Conservation (phyloP, 164 flowering plant species). For the Malania oleifera region DNA sequence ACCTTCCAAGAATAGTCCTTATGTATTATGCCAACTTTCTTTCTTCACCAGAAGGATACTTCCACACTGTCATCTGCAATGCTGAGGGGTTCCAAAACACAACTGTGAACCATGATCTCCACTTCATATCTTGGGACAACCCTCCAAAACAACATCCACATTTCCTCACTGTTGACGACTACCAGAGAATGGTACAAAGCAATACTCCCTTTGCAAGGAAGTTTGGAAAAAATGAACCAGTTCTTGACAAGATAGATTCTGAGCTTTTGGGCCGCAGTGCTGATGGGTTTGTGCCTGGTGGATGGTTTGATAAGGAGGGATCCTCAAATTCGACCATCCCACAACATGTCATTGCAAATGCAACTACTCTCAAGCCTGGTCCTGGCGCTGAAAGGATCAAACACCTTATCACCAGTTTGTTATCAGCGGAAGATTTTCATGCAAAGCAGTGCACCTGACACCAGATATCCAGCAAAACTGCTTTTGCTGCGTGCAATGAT, state of each 20-base stretch:
- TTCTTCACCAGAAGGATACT: constrained; percentile 89
- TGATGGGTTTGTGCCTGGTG: constrained; percentile 57
- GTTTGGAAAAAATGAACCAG: constrained; percentile 46
- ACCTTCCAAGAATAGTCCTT: constrained; percentile 63
- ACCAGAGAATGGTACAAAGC: constrained; percentile 56
- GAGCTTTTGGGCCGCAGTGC: constrained; percentile 52
- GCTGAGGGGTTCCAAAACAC: constrained; percentile 59
- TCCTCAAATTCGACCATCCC: constrained; percentile 16
- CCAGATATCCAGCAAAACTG: not conserved
- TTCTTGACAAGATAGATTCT: constrained; percentile 66
- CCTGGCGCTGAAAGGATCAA: constrained; percentile 65
- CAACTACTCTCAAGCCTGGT: constrained; percentile 48
- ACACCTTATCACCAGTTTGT: constrained; percentile 41
- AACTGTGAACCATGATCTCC: constrained; percentile 76
- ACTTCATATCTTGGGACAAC: constrained; percentile 88
- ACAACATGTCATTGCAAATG: constrained; percentile 15
- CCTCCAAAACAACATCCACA: constrained; percentile 96
- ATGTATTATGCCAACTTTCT: constrained; percentile 90
- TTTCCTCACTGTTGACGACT: constrained; percentile 49
- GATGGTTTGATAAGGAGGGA: constrained; percentile 39
- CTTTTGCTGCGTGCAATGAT: not conserved
- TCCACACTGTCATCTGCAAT: constrained; percentile 88
- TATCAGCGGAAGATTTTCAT: constrained; percentile 45
- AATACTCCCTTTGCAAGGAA: constrained; percentile 81
- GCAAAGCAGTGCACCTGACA: constrained; percentile 47